Evolutionary conservation across 2,329 filamentous ascomycete species (phyloP).

Genomic region (Talaromyces sp.): DNA sequence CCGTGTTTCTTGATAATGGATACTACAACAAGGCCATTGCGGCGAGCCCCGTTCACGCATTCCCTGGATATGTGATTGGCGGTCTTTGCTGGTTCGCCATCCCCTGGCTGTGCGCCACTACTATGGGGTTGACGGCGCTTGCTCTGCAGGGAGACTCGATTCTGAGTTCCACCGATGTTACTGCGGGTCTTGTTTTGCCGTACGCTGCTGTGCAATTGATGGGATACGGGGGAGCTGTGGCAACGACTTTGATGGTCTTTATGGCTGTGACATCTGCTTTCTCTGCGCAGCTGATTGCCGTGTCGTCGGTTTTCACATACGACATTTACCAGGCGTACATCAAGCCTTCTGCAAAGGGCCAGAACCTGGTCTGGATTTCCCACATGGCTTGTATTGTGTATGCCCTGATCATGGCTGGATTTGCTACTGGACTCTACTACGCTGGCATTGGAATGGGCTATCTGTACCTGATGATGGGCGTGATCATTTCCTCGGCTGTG

Average conservation of each 20-base stretch:
- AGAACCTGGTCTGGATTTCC: slow-evolving; percentile 72
- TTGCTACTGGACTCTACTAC: slow-evolving; percentile 70
- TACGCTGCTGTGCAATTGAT: slow-evolving; percentile 80
- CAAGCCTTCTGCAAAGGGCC: slow-evolving; percentile 70
- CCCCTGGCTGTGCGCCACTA: slow-evolving; percentile 82
- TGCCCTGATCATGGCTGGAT: slow-evolving; percentile 69
- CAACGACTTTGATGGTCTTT: slow-evolving; percentile 75
- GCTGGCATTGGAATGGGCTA: slow-evolving; percentile 82
- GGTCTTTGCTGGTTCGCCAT: slow-evolving; percentile 90
- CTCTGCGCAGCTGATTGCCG: slow-evolving; percentile 78
- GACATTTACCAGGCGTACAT: slow-evolving; percentile 86
- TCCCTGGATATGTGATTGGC: slow-evolving; percentile 83
- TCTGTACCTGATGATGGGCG: slow-evolving; percentile 84
- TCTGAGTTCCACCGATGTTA: slow-evolving; percentile 69
- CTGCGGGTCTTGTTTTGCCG: slow-evolving; percentile 76
- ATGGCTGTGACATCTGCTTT: slow-evolving; percentile 85
- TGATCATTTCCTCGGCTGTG: slow-evolving; percentile 80
- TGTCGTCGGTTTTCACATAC: slow-evolving; percentile 83
- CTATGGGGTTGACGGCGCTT: slow-evolving; percentile 77
- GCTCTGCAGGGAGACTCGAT: slow-evolving; percentile 72
- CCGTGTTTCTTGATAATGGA: slow-evolving; percentile 77
- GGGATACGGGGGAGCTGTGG: slow-evolving; percentile 73
- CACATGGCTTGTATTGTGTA: slow-evolving; percentile 71
- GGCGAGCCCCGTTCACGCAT: slow-evolving; percentile 74
- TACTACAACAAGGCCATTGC: slow-evolving; percentile 96